Conservation (phyloP, 495 filamentous ascomycete genomes). For the Neurospora sp. region DNA sequence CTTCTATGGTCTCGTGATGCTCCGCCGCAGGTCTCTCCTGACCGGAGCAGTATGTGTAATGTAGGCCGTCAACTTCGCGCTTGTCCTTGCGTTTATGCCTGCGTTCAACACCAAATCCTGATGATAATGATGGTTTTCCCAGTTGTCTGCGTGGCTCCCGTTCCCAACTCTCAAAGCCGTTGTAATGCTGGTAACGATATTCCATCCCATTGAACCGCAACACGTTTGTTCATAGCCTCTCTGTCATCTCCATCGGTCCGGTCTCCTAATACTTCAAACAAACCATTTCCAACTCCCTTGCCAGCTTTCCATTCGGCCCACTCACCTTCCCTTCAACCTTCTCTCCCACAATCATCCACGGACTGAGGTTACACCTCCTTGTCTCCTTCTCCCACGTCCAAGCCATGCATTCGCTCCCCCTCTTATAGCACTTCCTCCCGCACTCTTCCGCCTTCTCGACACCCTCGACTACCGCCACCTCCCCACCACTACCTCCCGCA, state of each 20-base stretch:
- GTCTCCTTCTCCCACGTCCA: constrained; percentile 32
- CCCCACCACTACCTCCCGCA: constrained; percentile 26
- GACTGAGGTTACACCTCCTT: constrained; percentile 24
- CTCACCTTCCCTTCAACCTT: constrained; percentile 10
- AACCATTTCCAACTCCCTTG: constrained; percentile 5
- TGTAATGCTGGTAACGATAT: background rate
- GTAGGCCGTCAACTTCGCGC: background rate
- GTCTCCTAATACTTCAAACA: constrained; percentile 8
- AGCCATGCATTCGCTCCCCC: constrained; percentile 23
- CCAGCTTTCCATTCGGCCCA: constrained; percentile 7
- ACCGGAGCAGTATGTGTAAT: background rate
- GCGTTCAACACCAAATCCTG: background rate
- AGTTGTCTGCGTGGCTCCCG: background rate
- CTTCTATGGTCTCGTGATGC: background rate
- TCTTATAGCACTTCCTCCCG: background rate
- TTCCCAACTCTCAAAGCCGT: background rate
- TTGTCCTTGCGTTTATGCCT: background rate
- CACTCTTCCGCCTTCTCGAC: constrained; percentile 16
- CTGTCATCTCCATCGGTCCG: background rate
- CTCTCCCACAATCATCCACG: constrained; percentile 36
- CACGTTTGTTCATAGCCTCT: background rate
- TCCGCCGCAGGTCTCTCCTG: background rate
- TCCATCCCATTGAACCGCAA: background rate
- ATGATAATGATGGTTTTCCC: background rate
- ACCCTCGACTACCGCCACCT: constrained; percentile 14